Evolutionary conservation across 805 yeast species (phyloP), one percentile per base, ranked within the genome.

Genomic region (Cyberlindnera lachancei): DNA sequence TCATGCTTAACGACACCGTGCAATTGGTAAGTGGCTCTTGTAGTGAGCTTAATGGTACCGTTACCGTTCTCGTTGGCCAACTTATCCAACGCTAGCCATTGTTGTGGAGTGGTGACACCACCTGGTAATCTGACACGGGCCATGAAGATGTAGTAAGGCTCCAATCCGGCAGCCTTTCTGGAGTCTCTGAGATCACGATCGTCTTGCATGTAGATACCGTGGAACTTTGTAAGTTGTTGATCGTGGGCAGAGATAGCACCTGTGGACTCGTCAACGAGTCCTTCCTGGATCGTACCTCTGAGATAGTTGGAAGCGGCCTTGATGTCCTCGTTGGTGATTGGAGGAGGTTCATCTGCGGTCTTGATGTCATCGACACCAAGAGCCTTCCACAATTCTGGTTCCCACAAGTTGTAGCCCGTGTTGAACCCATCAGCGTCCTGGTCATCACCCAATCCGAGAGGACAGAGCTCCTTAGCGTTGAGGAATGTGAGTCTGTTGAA

Each of bases 121-220:
- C 96, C 96, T 27, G 97, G 96, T 48, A 90, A 68, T 62, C 97
- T 79, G 35, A 85, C 86, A 63, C 97, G 82, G 13, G 87, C 88
- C 97, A 90, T 90, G 61, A 90, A 90, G n/a, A 94, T 72, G 58
- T 84, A 90, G 31, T 94, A 94, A 13, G 97, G 97, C 62, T 90
- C 97, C 42, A 84, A 58, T 27, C 97, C 96, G 54, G 83, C 85
- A 29, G 84, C 74, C 63, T 88, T 90, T 54, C 96, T 79, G 48
- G 83, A 81, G 35, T 90, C 97, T 58, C 97, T 75, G 38, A 90
- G 68, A 59, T 90, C 97, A 66, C 97, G 84, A 57, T 90, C 97
- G 59, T 90, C 97, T 65, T 90, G 97, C 95, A 90, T 86, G 59
- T 90, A 90, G 46, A 87, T 86, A 63, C 97, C 97, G 59, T 90